A percentile compares a stretch with the other conserved stretches of the same genome.
Conservation (phyloP, 2,329 filamentous ascomycete genomes). For the Fusarium napiforme region DNA sequence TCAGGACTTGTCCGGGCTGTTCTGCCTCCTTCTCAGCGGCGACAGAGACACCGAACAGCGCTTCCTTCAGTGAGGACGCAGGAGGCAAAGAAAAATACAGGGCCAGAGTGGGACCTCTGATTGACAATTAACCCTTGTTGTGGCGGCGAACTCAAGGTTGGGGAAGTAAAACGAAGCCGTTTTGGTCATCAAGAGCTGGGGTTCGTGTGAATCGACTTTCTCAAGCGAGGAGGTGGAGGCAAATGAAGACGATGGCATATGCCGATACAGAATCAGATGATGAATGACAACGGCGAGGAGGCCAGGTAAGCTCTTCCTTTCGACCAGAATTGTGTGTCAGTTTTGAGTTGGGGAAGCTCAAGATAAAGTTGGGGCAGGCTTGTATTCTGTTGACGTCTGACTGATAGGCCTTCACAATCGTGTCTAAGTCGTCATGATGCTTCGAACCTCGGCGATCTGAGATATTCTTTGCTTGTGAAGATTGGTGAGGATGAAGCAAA, state of each 20-base stretch:
- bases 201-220: conserved; percentile 17
- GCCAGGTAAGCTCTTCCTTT: neutral
- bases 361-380: conserved; percentile 31
- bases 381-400: conserved; percentile 29
- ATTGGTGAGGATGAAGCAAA: conserved; percentile 31
- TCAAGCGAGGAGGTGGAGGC: conserved; percentile 12
- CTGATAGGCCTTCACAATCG: conserved; percentile 19
- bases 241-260: conserved; percentile 3
- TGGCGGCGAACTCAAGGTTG: conserved; percentile 31
- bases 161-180: conserved; percentile 15
- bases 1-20: neutral
- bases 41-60: conserved; percentile 18
- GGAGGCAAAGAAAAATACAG: conserved; percentile 20
- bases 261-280: conserved; percentile 9
- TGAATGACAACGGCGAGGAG: neutral
- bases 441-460: conserved; percentile 19
- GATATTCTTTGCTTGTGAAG: conserved; percentile 35
- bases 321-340: neutral
- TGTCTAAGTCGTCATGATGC: neutral
- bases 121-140: conserved; percentile 24
- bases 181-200: conserved; percentile 15
- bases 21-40: conserved; percentile 9
- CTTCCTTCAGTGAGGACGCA: conserved; percentile 12
- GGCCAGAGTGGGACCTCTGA: conserved; percentile 5
- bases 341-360: conserved; percentile 16